Evolutionary conservation across 495 filamentous ascomycete species (phyloP).

Genomic region (Penicillium cinerascens): DNA sequence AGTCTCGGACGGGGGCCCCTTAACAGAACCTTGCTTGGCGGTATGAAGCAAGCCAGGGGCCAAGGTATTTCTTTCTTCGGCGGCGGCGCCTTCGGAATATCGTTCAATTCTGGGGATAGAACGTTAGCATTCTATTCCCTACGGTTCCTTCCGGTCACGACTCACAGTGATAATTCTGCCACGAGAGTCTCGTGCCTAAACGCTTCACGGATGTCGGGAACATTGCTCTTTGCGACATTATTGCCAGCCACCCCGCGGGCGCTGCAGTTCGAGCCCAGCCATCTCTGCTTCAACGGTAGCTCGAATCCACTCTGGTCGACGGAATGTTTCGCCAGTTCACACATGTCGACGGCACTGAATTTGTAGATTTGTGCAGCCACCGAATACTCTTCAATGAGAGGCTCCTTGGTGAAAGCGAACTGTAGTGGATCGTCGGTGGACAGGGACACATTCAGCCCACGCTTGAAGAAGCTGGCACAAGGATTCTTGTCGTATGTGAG

Average conservation of each 20-base stretch:
- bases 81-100: slow-evolving; percentile 18
- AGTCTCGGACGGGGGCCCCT: slow-evolving; percentile 1
- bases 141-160: background rate
- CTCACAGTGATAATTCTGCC: slow-evolving; percentile 80
- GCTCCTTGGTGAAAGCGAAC: slow-evolving; percentile 98
- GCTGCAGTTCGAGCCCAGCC: slow-evolving; percentile 76
- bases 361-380: slow-evolving; percentile 99
- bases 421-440: slow-evolving; percentile 97
- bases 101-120: slow-evolving; percentile 25
- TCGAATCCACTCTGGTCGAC: slow-evolving; percentile 95
- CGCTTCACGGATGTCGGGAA: slow-evolving; percentile 85
- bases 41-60: slow-evolving; percentile 17
- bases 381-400: slow-evolving; percentile 95
- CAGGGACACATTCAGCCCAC: slow-evolving; percentile 90
- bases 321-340: slow-evolving; percentile 92
- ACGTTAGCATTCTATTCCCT: background rate
- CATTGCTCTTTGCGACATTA: slow-evolving; percentile 90
- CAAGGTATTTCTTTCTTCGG: slow-evolving; percentile 14
- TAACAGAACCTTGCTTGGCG: slow-evolving; percentile 13
- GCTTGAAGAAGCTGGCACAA: slow-evolving; percentile 89
- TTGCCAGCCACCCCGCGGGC: slow-evolving; percentile 76
- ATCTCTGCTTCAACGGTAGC: slow-evolving; percentile 78
- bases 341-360: slow-evolving; percentile 96
- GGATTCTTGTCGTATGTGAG: slow-evolving; percentile 97
- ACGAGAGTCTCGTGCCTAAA: slow-evolving; percentile 81